phyloP scores from a whole-genome alignment of 805 yeast species.

The Pichia kluyveri region DNA sequence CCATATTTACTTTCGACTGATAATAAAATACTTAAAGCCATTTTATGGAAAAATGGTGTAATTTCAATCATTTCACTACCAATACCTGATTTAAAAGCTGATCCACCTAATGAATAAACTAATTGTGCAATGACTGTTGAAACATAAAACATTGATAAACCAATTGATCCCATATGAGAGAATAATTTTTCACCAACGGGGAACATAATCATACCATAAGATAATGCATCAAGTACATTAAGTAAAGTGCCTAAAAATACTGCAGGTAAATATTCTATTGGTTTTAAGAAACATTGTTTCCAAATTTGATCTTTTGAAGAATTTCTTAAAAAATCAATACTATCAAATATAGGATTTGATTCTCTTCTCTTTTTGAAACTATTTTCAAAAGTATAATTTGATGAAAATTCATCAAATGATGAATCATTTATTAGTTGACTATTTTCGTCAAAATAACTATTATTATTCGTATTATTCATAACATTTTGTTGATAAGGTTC shows the following conservation, averaged over 20 bases:
- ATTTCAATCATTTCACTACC: slow-evolving; percentile 99
- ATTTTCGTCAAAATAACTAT: neutral
- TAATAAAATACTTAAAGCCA: slow-evolving; percentile 66
- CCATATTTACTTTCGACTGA: slow-evolving; percentile 30
- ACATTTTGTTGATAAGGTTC: neutral
- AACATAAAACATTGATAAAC: slow-evolving; percentile 88
- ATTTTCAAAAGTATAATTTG: slow-evolving; percentile 7
- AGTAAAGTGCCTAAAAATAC: slow-evolving; percentile 78
- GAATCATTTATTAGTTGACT: neutral
- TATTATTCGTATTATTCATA: neutral
- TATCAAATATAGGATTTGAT: neutral
- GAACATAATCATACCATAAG: slow-evolving; percentile 96
- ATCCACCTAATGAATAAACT: slow-evolving; percentile 83
- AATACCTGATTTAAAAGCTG: slow-evolving; percentile 81
- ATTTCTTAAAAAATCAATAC: slow-evolving; percentile 2
- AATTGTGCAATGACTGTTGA: slow-evolving; percentile 86
- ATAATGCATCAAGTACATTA: slow-evolving; percentile 85
- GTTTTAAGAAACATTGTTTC: slow-evolving; percentile 25
- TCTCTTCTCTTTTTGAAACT: slow-evolving; percentile 1
- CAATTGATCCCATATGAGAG: slow-evolving; percentile 74
- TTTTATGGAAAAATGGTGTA: slow-evolving; percentile 95
- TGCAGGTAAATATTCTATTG: slow-evolving; percentile 56
- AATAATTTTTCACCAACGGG: slow-evolving; percentile 80
- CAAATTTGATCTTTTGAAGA: slow-evolving; percentile 18
- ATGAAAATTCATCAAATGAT: slow-evolving; percentile 6